These are phyloP conservation scores for Trypanosoma lewisi DNA, from an alignment of 208 protist genomes.

Conservation along the genomic window DNA sequence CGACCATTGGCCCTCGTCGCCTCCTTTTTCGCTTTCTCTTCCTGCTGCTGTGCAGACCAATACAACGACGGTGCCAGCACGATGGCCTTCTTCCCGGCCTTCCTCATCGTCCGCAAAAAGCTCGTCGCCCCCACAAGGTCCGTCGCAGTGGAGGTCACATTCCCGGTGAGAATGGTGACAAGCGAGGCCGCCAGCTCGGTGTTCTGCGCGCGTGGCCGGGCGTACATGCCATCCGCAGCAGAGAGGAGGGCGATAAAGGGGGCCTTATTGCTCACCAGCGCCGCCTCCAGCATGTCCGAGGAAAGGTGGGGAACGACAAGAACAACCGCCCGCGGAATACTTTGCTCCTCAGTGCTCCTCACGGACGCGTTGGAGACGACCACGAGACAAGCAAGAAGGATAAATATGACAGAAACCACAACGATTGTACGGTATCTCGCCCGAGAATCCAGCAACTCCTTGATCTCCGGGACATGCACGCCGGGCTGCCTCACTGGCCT, in stretches of 20 bases:
- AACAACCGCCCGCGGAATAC: slow-evolving; percentile 30
- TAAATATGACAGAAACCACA: slow-evolving; percentile 59
- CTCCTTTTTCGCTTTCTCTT: too few species aligned
- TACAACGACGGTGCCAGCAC: slow-evolving; percentile 50
- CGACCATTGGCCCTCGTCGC: slow-evolving; percentile 4
- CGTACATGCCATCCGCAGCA: slow-evolving; percentile 34
- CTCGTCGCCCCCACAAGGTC: slow-evolving; percentile 37
- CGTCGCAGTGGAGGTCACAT: slow-evolving; percentile 9
- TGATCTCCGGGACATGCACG: slow-evolving; percentile 67
- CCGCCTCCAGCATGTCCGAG: slow-evolving; percentile 25
- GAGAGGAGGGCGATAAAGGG: slow-evolving; percentile 55
- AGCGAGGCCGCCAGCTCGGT: slow-evolving; percentile 19
- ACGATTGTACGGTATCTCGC: slow-evolving; percentile 58
- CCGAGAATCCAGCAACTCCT: slow-evolving; percentile 60
- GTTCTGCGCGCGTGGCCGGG: slow-evolving; percentile 19
- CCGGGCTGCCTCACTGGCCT: slow-evolving; percentile 47
- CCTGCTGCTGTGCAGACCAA: slow-evolving; percentile 41
- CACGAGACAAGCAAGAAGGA: slow-evolving; percentile 53
- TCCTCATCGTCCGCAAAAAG: slow-evolving; percentile 50
- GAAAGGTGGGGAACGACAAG: slow-evolving; percentile 48
- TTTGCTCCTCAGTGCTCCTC: slow-evolving; percentile 28
- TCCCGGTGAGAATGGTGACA: slow-evolving; percentile 61
- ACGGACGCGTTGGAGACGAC: slow-evolving; percentile 60
- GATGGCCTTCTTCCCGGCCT: slow-evolving; percentile 27
- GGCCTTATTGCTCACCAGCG: slow-evolving; percentile 62